Evolutionary conservation across 1,284 basidiomycete species (phyloP), one percentile per base, ranked within the genome.

Genomic region (Naganishia cerealis): DNA sequence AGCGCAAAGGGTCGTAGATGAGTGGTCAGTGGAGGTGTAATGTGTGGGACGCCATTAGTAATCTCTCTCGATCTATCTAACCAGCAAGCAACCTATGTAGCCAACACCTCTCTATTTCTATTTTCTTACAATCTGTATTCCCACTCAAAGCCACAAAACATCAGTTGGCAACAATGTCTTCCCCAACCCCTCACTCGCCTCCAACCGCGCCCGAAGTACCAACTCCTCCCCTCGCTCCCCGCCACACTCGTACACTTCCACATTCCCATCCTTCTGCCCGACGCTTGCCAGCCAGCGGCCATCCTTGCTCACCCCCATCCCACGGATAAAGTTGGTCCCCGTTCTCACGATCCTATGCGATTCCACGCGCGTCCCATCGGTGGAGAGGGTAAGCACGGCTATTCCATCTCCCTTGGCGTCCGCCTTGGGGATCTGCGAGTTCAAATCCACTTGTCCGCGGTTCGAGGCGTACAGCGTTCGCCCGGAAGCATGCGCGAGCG

Each of bases 181-280:
- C 3, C 61, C 61, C 50, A 63, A 33, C 15, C 61, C 61, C 2
- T 63, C 54, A 9, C 66, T 46, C 39, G 55, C 81, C 68, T 85
- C 84, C 83, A 88, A 90, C 71, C 89, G 85, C 24, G 86, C 83
- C 7, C 88, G 85, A 21, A 78, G 59, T 43, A 72, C 75, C 75
- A 77, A 77, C 71, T 75, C 69, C 48, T 75, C 73, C 9, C 76
- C 76, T 9, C 71, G 48, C 66, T 73, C 69, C 0, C 75, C 75
- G 3, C 68, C 66, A 7, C 75, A 70, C 46, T 67, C 66, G 65
- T 75, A 81, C 36, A 81, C 73, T 72, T 78, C 80, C 7, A 79
- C 70, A 13, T 74, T 73, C 9, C 73, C 75, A 18, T 72, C 75
- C 52, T 76, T 73, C 71, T 78, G 76, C 15, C 80, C 80, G 1